Evolutionary conservation across 1,284 basidiomycete species (phyloP).

Genomic region (Coriolopsis trogii): DNA sequence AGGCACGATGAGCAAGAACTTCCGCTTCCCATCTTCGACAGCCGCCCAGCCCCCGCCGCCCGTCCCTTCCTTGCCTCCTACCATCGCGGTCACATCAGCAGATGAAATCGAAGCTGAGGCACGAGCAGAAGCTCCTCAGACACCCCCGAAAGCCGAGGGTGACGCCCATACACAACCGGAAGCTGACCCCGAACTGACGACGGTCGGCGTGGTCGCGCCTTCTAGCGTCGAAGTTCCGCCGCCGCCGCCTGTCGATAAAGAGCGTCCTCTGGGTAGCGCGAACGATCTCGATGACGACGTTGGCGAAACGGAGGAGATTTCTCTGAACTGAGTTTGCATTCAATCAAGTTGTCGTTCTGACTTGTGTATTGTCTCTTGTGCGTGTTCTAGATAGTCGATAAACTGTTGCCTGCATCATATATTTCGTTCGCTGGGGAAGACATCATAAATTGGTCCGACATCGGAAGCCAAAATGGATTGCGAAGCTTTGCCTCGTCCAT

Average conservation of each 20-base stretch:
- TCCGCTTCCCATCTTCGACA: conserved; percentile 66
- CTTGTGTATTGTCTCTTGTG: conserved; percentile 5
- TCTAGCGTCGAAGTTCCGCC: conserved; percentile 74
- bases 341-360: background rate
- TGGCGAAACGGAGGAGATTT: conserved; percentile 74
- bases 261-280: conserved; percentile 43
- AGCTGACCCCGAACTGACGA: conserved; percentile 32
- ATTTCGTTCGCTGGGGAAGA: too few relatives aligned
- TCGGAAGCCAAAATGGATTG: too few relatives aligned
- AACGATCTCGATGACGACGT: conserved; percentile 67
- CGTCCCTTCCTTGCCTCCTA: conserved; percentile 23
- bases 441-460: too few relatives aligned
- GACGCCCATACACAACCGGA: conserved; percentile 1
- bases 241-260: conserved; percentile 77
- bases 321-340: conserved; percentile 40
- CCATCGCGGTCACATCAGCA: conserved; percentile 8
- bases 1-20: conserved; percentile 78
- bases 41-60: conserved; percentile 27
- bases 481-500: too few relatives aligned
- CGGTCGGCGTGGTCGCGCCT: conserved; percentile 49
- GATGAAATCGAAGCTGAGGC: background rate
- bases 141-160: conserved; percentile 13
- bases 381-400: too few relatives aligned
- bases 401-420: too few relatives aligned
- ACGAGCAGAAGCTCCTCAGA: conserved; percentile 5